A percentile compares a stretch with the other conserved stretches of the same genome.
These are phyloP conservation scores for Neurospora sp. DNA, from an alignment of 495 filamentous ascomycete species.

Conservation along the genomic window DNA sequence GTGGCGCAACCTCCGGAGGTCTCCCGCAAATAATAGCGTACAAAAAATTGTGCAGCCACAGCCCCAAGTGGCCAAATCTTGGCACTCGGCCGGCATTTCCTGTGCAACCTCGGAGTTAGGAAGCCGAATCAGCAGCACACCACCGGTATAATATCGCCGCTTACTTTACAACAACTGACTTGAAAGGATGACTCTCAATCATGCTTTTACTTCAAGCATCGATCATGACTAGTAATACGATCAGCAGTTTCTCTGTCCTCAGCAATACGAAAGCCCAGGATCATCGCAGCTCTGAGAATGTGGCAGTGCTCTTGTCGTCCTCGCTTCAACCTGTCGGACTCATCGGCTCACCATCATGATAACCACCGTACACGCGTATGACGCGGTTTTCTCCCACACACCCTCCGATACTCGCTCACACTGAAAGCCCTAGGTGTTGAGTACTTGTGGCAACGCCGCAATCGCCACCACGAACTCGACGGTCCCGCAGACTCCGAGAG, in stretches of 20 bases:
- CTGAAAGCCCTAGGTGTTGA: background rate
- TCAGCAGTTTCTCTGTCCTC: background rate
- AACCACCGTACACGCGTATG: background rate
- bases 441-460: background rate
- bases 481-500: background rate
- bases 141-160: background rate
- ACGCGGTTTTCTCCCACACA: background rate
- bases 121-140: background rate
- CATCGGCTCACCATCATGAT: background rate
- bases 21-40: background rate
- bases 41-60: background rate
- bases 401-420: background rate
- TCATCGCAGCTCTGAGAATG: background rate
- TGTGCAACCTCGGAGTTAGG: background rate
- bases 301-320: background rate
- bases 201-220: background rate
- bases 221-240: background rate
- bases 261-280: background rate
- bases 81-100: background rate
- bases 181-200: background rate
- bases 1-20: background rate
- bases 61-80: background rate
- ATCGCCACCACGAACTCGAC: background rate
- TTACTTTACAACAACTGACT: accelerated
- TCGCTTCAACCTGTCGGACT: too few species aligned